Base-by-base conservation (phyloP, 2,329 filamentous ascomycete genomes). In the Anthostomella pinea region DNA sequence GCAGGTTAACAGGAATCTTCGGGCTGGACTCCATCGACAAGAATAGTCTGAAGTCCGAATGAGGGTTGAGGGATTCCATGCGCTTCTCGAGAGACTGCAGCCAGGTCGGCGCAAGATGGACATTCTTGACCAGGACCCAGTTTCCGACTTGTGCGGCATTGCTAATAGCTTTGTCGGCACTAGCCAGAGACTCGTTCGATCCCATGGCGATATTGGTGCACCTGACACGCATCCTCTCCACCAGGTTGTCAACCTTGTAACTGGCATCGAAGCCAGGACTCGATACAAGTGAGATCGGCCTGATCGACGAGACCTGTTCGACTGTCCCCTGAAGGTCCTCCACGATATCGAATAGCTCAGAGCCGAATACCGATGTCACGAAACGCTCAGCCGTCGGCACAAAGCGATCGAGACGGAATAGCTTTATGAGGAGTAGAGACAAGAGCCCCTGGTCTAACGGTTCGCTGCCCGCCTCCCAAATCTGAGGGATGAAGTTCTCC, bases 121-220 rank as follows among this genome's bases (percentile, higher is more conserved):
- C 93, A 69, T 98, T 98, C 79, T 98, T 98, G 75, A 98, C 83
- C 43, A 98, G 76, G 8, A 98, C 94, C 93, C 93, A 98, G 17
- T 83, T 88, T 49, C 93, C 93, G 11, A 83, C 85, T 39, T 94
- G 87, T 5, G 93, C 91, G 8, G 93, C 93, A 54, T 89, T 88
- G 65, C 80, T 86, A 57, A 98, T 89, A 19, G 94, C 93, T 66
- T 95, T 95, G 72, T 98, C 93, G 13, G 93, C 93, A 45, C 83
- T 93, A 39, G 90, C 82, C 13, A 94, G 73, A 59, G 89, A 87
- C 71, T 98, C 93, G 57, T 94, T 94, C 29, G 93, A 97, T 57
- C 93, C 93, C 93, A 98, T 98, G 53, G 94, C 94, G 58, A 98
- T 96, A 63, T 96, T 96, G 41, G 89, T 90, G 68, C 93, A 98